A percentile compares a stretch with the other conserved stretches of the same genome.
Conservation (phyloP, 768 basidiomycete species). For the Cyathus striatus region DNA sequence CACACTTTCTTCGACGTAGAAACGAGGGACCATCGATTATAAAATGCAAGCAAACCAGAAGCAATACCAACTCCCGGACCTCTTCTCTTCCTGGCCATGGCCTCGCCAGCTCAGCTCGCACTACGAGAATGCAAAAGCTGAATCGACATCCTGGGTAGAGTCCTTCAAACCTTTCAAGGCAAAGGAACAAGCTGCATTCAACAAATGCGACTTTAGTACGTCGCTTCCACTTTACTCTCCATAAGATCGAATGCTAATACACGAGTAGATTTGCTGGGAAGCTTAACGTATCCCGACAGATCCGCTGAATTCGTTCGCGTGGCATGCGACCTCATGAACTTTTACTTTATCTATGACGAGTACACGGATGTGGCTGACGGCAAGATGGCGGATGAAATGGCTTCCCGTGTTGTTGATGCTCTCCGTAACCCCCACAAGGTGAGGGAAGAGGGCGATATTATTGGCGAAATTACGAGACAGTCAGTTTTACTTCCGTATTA, state of each 20-base stretch:
- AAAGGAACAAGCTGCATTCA: conserved; percentile 4
- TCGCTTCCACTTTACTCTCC: background rate
- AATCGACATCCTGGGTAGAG: conserved; percentile 8
- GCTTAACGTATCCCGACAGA: conserved; percentile 12
- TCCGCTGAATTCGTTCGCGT: conserved; percentile 1
- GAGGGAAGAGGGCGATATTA: background rate
- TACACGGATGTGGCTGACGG: conserved; percentile 4
- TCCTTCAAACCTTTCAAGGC: conserved; percentile 7
- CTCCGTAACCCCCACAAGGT: background rate
- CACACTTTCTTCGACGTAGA: too few species aligned
- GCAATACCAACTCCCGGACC: conserved; percentile 7
- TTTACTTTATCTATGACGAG: conserved; percentile 2
- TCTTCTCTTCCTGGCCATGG: background rate
- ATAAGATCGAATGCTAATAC: too few species aligned
- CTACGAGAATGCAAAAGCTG: conserved; percentile 6
- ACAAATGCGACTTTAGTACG: conserved; percentile 8
- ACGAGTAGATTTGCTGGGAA: conserved; percentile 11
- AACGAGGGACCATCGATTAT: too few species aligned
- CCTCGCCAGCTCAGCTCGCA: background rate
- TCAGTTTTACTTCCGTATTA: too few species aligned
- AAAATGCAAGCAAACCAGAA: too few species aligned
- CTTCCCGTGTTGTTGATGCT: background rate
- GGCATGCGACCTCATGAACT: conserved; percentile 1
- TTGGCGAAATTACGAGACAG: conserved; percentile 7
- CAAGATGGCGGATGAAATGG: background rate